These are phyloP conservation scores for Esteya vermicola DNA, from an alignment of 2,329 filamentous ascomycete genomes.

Conservation along the genomic window DNA sequence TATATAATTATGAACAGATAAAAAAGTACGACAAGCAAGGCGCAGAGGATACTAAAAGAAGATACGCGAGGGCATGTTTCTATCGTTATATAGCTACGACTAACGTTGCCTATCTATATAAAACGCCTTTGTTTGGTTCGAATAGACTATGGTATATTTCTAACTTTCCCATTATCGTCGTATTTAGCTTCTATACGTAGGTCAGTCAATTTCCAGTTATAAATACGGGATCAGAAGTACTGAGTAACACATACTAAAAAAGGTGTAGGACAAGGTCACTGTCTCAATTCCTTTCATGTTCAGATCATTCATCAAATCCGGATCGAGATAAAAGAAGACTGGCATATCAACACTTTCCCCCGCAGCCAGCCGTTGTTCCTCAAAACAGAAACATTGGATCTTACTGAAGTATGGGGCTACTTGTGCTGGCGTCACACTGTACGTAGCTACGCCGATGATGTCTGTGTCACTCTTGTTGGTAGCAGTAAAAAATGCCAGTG, in stretches of 20 bases:
- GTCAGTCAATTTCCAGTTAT: no score
- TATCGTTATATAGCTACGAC: no score
- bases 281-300: conserved; percentile 92
- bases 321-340: conserved; percentile 98
- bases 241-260: conserved; percentile 69
- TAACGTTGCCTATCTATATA: no score
- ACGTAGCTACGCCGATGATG: conserved; percentile 96
- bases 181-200: conserved; percentile 57
- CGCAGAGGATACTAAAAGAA: no score
- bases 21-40: no score
- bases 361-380: conserved; percentile 86
- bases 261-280: conserved; percentile 92
- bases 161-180: conserved; percentile 63
- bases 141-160: conserved; percentile 13
- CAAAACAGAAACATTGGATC: conserved; percentile 99
- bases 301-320: conserved; percentile 80
- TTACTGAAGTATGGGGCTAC: conserved; percentile 98
- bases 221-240: not conserved
- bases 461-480: conserved; percentile 82
- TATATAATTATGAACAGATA: no score
- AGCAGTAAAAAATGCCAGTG: conserved; percentile 92
- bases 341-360: conserved; percentile 99
- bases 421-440: conserved; percentile 90
- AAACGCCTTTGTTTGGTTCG: no score
- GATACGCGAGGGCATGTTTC: no score